Percentiles rank a stretch among this genome's conserved stretches.
phyloP scores from a whole-genome alignment of 305 asterid genomes.

The Stenogyne calaminthoides region DNA sequence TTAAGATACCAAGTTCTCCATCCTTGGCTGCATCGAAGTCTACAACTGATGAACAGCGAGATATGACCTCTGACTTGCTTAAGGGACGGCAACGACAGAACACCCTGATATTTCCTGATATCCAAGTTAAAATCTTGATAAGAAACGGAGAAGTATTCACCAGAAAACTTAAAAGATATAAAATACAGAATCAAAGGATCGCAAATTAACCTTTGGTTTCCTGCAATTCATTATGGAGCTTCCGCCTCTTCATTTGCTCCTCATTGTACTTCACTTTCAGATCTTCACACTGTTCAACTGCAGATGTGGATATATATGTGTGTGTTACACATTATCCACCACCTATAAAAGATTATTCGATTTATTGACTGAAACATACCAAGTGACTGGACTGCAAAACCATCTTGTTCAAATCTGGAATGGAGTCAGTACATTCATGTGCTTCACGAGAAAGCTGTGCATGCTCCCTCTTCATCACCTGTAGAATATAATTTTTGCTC shows the following conservation, averaged over 20 bases:
- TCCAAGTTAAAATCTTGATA: slow-evolving; percentile 25
- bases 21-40: slow-evolving; percentile 89
- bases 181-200: not conserved
- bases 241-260: slow-evolving; percentile 88
- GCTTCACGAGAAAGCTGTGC: slow-evolving; percentile 82
- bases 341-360: slow-evolving; percentile 8
- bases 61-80: slow-evolving; percentile 68
- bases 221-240: slow-evolving; percentile 88
- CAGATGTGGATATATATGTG: slow-evolving; percentile 28
- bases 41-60: slow-evolving; percentile 69
- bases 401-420: slow-evolving; percentile 91
- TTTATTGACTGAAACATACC: slow-evolving; percentile 51
- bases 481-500: too few relatives aligned
- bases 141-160: not conserved
- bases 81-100: slow-evolving; percentile 98
- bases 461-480: slow-evolving; percentile 88
- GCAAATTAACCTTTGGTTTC: slow-evolving; percentile 76
- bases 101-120: slow-evolving; percentile 91
- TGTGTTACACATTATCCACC: slow-evolving; percentile 13
- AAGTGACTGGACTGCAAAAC: slow-evolving; percentile 88
- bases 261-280: slow-evolving; percentile 86
- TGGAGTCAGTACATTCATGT: slow-evolving; percentile 81
- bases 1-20: slow-evolving; percentile 84
- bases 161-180: not conserved
- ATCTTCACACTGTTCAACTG: slow-evolving; percentile 96